A percentile compares a stretch with the other conserved stretches of the same genome.
These are phyloP conservation scores for Panus rudis DNA, from an alignment of 768 basidiomycete species.

Conservation along the genomic window DNA sequence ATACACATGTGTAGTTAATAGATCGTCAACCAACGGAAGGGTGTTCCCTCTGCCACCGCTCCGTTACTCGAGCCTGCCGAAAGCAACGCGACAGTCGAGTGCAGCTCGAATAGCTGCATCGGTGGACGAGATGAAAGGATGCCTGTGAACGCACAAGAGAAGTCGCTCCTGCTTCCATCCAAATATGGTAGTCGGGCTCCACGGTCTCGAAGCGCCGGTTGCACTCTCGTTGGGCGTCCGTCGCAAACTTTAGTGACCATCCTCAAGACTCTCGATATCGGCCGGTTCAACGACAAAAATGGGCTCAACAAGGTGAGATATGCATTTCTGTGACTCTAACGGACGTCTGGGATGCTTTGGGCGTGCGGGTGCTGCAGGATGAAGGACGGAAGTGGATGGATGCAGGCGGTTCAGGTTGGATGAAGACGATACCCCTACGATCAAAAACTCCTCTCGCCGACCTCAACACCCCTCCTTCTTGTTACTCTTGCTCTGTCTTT, in stretches of 20 bases:
- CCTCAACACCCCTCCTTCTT: neutral
- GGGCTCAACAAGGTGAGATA: conserved; percentile 75
- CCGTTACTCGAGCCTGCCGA: conserved; percentile 48
- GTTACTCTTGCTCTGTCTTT: neutral
- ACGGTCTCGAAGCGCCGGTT: neutral
- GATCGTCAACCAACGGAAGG: conserved; percentile 13
- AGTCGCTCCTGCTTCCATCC: too few relatives aligned
- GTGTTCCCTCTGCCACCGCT: conserved; percentile 46
- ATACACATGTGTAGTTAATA: conserved; percentile 11
- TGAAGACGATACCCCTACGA: conserved; percentile 3
- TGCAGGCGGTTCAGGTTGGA: conserved; percentile 21
- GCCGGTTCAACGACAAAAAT: conserved; percentile 43
- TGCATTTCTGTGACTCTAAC: neutral
- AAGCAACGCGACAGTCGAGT: conserved; percentile 35
- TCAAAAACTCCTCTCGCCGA: neutral
- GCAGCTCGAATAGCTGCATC: conserved; percentile 40
- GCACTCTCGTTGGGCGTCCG: neutral
- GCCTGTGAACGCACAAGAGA: neutral
- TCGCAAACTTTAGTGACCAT: conserved; percentile 5
- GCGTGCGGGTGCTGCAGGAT: conserved; percentile 10
- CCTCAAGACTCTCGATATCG: conserved; percentile 25
- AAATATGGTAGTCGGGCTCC: neutral
- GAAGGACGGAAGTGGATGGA: conserved; percentile 36
- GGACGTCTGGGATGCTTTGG: conserved; percentile 14
- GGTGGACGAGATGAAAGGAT: conserved; percentile 24